phyloP scores from a whole-genome alignment of 2,329 filamentous ascomycete genomes.

The Diplodia corticola region DNA sequence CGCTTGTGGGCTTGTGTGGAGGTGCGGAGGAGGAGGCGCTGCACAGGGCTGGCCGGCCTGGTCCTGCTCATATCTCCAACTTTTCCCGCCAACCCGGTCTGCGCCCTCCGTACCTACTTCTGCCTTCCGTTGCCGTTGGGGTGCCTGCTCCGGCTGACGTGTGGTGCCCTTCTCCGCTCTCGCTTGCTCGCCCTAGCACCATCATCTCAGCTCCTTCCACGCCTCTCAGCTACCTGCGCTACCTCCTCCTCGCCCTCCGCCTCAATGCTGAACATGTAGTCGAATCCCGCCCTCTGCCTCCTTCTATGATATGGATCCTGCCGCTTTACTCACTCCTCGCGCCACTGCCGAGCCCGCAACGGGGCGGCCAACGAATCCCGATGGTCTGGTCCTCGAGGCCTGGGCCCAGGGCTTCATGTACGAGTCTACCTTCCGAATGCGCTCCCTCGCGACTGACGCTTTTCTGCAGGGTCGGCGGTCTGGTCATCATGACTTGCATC shows the following conservation, averaged over 20 bases:
- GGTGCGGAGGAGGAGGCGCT: neutral
- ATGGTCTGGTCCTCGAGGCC: constrained; percentile 41
- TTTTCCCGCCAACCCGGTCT: constrained; percentile 8
- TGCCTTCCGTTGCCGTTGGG: constrained; percentile 3
- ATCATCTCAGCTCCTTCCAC: constrained; percentile 6
- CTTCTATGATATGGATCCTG: constrained; percentile 2
- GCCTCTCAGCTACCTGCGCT: neutral
- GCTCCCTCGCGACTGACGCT: neutral
- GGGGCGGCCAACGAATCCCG: constrained; percentile 34
- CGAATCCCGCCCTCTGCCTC: neutral
- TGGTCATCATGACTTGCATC: constrained; percentile 51
- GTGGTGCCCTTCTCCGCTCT: neutral
- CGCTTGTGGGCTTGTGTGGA: neutral
- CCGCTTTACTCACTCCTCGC: neutral
- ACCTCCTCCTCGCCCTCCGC: neutral
- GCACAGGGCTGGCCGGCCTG: neutral
- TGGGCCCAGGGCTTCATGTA: constrained; percentile 43
- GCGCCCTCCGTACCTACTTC: constrained; percentile 6
- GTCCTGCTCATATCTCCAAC: neutral
- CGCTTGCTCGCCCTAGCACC: neutral
- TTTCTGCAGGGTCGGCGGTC: constrained; percentile 34
- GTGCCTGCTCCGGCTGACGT: constrained; percentile 12
- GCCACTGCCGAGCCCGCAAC: constrained; percentile 23
- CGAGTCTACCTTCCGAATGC: neutral
- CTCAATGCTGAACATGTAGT: constrained; percentile 12